Conservation (phyloP, 192 early-diverging fungal species). For the Coemansia sp. region DNA sequence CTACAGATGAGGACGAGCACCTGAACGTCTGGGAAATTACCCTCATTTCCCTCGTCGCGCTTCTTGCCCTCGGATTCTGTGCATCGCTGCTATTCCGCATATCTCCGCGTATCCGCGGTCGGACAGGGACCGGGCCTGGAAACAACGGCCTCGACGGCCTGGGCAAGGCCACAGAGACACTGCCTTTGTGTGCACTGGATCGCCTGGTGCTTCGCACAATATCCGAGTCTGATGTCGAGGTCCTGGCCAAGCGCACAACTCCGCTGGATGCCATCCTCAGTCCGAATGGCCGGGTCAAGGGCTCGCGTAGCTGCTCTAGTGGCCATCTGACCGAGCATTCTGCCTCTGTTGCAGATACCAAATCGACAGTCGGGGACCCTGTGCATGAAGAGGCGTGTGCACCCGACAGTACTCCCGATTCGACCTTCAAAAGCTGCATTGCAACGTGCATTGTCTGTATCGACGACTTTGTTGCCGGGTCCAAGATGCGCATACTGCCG, state of each 20-base stretch:
- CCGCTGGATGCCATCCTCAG: conserved; percentile 38
- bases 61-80: conserved; percentile 41
- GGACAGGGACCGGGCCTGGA: too few relatives aligned
- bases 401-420: background rate
- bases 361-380: background rate
- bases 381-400: background rate
- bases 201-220: conserved; percentile 37
- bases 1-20: conserved; percentile 20
- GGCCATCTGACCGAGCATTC: too few relatives aligned
- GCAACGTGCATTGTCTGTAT: conserved; percentile 51
- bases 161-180: conserved; percentile 28
- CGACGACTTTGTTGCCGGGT: conserved; percentile 46
- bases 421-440: conserved; percentile 29
- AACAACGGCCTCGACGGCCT: background rate
- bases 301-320: background rate
- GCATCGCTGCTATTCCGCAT: conserved; percentile 39
- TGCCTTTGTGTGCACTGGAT: conserved; percentile 42
- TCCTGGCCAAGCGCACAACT: conserved; percentile 29
- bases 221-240: conserved; percentile 20
- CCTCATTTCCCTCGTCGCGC: conserved; percentile 34
- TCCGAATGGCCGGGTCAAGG: conserved; percentile 7
- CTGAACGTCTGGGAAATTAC: conserved; percentile 46
- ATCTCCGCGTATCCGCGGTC: conserved; percentile 18
- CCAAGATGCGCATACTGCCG: conserved; percentile 47
- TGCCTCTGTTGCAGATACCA: background rate